Base-by-base conservation (phyloP, 1,139 yeast species). In the Geotrichum restrictum region DNA sequence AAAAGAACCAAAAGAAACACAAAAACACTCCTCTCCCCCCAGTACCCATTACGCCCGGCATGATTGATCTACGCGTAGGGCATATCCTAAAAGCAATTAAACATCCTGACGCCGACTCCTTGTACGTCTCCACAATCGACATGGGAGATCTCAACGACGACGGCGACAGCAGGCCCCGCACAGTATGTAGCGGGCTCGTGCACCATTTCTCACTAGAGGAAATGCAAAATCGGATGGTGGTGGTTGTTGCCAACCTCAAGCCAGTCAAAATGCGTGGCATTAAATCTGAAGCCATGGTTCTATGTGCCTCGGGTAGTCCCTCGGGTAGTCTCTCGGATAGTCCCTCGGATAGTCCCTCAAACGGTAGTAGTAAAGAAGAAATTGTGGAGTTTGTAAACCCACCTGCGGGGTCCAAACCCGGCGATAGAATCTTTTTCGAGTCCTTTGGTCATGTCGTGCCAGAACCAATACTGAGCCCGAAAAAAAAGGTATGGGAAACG, bases 401-500 rank as follows among this genome's bases (percentile, higher is more conserved):
- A 55, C 99, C 99, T 59, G 81, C 80, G 40, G 96, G 91, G 13
- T 80, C 96, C 45, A 80, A 88, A 74, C 83, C 98, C 11, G 99
- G 99, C 72, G 98, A 94, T 72, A 89, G 88, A 76, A 79, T 93
- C 59, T 89, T 88, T 79, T 93, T 93, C 66, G 96, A 89, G 73
- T 95, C 88, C 55, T 88, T 75, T 69, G 84, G 88, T 64, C 7
- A n/a, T 32, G 14, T 80, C 79, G 70, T 64, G 44, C 98, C 98
- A 60, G 95, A 89, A 72, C 81, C 88, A 67, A 94, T 85, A 68
- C 78, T 93, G 72, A 91, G 91, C 75, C 98, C 98, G 63, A 93
- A 93, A 83, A 93, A 91, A 85, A 94, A 93, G 80, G 77, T 91
- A 59, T 94, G 96, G 93, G 98, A 94, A 78, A 79, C 91, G 49